phyloP scores from a whole-genome alignment of 2,329 filamentous ascomycete genomes.

The Hymenoscyphus repandus region DNA sequence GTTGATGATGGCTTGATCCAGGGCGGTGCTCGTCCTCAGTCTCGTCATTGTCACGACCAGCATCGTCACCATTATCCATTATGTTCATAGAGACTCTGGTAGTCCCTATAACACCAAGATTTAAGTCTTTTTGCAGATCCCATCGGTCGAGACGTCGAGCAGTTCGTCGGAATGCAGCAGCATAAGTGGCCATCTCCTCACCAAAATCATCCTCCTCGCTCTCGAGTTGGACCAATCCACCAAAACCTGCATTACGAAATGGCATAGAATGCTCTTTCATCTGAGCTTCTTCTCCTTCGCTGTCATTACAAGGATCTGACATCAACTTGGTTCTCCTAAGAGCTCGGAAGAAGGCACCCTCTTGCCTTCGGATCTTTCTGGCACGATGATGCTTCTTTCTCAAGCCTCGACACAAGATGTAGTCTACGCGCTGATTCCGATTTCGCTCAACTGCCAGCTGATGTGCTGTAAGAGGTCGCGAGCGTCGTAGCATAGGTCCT shows the following conservation, averaged over 20 bases:
- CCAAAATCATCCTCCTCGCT: conserved; percentile 69
- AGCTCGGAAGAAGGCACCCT: conserved; percentile 63
- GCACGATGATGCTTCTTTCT: conserved; percentile 60
- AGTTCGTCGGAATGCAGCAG: conserved; percentile 59
- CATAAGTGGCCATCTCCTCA: conserved; percentile 64
- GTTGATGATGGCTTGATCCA: conserved; percentile 34
- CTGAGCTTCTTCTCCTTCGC: conserved; percentile 51
- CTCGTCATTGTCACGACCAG: conserved; percentile 25
- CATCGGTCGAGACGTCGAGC: conserved; percentile 65
- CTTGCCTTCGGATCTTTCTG: conserved; percentile 54
- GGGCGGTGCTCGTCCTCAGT: conserved; percentile 32
- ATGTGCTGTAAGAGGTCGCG: conserved; percentile 73
- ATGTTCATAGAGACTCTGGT: conserved; percentile 21
- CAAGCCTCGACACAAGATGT: conserved; percentile 72
- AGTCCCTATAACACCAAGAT: conserved; percentile 29
- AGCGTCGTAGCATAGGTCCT: conserved; percentile 46
- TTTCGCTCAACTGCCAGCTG: conserved; percentile 78
- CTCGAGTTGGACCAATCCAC: conserved; percentile 57
- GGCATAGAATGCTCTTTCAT: conserved; percentile 23
- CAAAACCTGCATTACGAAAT: conserved; percentile 54
- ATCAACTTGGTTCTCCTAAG: conserved; percentile 57
- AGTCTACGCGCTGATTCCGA: conserved; percentile 72
- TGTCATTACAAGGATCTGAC: conserved; percentile 53
- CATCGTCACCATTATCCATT: conserved; percentile 19
- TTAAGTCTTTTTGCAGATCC: conserved; percentile 41